Base-by-base conservation (phyloP, 116 monocot genomes). In the Dioscorea cayenensis region DNA sequence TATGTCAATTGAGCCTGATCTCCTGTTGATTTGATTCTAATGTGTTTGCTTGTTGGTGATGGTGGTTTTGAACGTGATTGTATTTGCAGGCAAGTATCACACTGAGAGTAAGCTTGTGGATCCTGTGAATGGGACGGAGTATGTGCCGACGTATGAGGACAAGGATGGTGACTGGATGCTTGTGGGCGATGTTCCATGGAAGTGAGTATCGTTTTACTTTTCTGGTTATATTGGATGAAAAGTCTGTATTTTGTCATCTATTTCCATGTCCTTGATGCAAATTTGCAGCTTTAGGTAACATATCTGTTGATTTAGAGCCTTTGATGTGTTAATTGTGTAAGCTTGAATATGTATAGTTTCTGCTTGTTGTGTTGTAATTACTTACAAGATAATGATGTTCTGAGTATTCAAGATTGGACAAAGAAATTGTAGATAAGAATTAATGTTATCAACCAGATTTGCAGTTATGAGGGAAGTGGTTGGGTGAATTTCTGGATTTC, bases 101-200 rank as follows among this genome's bases (percentile, higher is more conserved):
- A 69, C 84, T 12, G 94, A 90, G 79, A 86, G 86, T 72, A 86
- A 77, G 72, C 79, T 95, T 69, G 92, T 87, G 50, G 95, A 95
- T 79, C 87, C 87, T 1, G 79, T 95, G 64, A 89, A 76, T 58
- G 89, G 95, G 59, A 82, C 84, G 4, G 89, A 92, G 78, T 95
- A 87, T 43, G 89, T 95, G 28, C 92, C 91, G 0, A 82, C 82
- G 27, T 82, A 82, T 51, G 82, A 82, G 66, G 82, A 82, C 49
- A 77, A 74, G 64, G 82, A 82, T 28, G 82, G 82, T 3, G 82
- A 82, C 69, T 82, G 82, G 82, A 82, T 82, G 82, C 82, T 82
- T 18, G 77, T 77, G 13, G 82, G 82, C 22, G 82, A 82, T 38
- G 82, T 82, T 1, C 82, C 82, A 6, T 82, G 82, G 82, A 77